Evolutionary conservation across 129 eudicot species (phyloP), one percentile per base, ranked within the genome.

Genomic region (Centaurea solstitialis): DNA sequence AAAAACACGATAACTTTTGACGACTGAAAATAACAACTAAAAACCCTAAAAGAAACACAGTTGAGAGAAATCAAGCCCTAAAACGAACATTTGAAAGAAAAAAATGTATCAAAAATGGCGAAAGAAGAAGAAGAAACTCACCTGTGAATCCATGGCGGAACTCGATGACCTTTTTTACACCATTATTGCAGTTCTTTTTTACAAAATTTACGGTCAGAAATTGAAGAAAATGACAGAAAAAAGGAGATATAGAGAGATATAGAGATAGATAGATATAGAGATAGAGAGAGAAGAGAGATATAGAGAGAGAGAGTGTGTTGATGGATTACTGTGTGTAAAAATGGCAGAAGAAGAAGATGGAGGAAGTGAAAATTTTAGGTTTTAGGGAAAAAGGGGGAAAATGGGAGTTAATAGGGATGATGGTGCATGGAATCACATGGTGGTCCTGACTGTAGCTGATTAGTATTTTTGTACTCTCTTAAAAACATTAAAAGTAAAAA

Each of bases 381-480:
- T 70, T 26, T 79, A 43, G 82, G 77, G 13, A 38, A 77, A 41
- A 41, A 70, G n/a, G 24, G 77, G 77, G 78, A 12, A 61, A 76
- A 61, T 57, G 68, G 85, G 73, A 66, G 80, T 75, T n/a, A 81
- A 76, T 76, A 77, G 50, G 77, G 68, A 74, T 75, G 87, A 84
- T 68, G 76, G 87, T 74, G 81, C 73, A 75, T 75, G 76, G 73
- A 12, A 74, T 73, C 84, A 75, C 81, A 68, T 74, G 84, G 88
- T 80, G 88, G 85, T 62, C 88, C 88, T 53, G 30, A 65, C 65
- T 33, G 64, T 80, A 85, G 74, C 35, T 47, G 82, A 80, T 80
- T 43, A 77, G 7, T 47, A 57, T 57, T 59, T 18, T 59, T 59
- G 68, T 76, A 37, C 37, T 82, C 72, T 68, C 61, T 20, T 43